Evolutionary conservation across 108 stramenopile genomes (phyloP).

Genomic region (Fragilariopsis cylindrus): DNA sequence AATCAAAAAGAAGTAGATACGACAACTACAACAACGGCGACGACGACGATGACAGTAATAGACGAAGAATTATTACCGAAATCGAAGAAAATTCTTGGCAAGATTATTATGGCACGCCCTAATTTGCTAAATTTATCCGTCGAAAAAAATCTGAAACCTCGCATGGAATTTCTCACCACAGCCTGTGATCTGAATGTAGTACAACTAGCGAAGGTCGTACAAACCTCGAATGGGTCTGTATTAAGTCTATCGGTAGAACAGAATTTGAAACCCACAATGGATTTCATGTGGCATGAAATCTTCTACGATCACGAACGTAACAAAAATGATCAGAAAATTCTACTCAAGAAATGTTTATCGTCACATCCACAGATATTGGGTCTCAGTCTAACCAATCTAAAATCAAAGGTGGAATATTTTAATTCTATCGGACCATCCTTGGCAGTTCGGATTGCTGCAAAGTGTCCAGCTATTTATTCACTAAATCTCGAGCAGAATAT

Average conservation of each 20-base stretch:
- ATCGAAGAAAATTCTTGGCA: constrained; percentile 31
- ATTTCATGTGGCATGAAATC: constrained; percentile 12
- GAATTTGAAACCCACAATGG: constrained; percentile 59
- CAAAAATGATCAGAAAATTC: constrained; percentile 2
- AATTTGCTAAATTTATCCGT: constrained; percentile 61
- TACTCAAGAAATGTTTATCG: constrained; percentile 53
- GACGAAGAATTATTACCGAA: constrained; percentile 10
- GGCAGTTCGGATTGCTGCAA: constrained; percentile 32
- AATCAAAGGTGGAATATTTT: constrained; percentile 64
- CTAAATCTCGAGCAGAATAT: constrained; percentile 70
- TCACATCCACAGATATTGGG: constrained; percentile 71
- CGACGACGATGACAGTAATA: constrained; percentile 4
- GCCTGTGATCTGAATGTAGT: constrained; percentile 10
- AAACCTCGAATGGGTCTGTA: constrained; percentile 28
- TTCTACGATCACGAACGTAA: constrained; percentile 12
- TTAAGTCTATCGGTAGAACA: constrained; percentile 55
- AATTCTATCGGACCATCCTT: constrained; percentile 41
- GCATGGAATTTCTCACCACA: constrained; percentile 45
- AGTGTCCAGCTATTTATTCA: constrained; percentile 60
- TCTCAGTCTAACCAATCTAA: constrained; percentile 60
- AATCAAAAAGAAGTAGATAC: constrained; percentile 7
- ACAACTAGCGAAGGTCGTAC: constrained; percentile 15
- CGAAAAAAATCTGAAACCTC: constrained; percentile 57
- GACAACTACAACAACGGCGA: not conserved
- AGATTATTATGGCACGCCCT: constrained; percentile 50